phyloP scores from a whole-genome alignment of 2,329 filamentous ascomycete species.

The Neofusicoccum ribis region DNA sequence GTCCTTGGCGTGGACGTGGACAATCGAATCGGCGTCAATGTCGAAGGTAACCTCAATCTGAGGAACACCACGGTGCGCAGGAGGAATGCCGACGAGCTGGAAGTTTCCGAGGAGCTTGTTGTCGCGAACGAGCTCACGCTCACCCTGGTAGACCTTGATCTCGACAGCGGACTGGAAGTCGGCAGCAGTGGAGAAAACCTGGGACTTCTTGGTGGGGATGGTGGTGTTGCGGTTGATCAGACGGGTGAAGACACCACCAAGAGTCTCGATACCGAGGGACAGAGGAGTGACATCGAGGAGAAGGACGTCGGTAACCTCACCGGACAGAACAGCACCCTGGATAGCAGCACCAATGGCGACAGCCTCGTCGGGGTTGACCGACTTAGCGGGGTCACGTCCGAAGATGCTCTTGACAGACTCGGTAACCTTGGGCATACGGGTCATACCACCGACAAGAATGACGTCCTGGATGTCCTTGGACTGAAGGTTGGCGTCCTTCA shows the following conservation, averaged over 20 bases:
- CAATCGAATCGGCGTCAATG: conserved; percentile 96
- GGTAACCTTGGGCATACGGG: conserved; percentile 97
- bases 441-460: conserved; percentile 98
- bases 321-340: conserved; percentile 93
- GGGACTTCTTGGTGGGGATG: conserved; percentile 98
- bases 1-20: conserved; percentile 97
- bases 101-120: conserved; percentile 99
- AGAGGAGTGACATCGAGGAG: conserved; percentile 94
- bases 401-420: conserved; percentile 97
- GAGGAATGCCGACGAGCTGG: conserved; percentile 96
- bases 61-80: conserved; percentile 92
- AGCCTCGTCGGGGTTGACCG: conserved; percentile 97
- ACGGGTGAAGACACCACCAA: conserved; percentile 96
- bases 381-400: conserved; percentile 94
- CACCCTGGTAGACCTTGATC: conserved; percentile 99
- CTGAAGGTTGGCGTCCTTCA: conserved; percentile 90
- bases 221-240: conserved; percentile 99
- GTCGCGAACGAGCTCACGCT: conserved; percentile 97
- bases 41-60: conserved; percentile 98
- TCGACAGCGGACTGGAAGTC: conserved; percentile 98
- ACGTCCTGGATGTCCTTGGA: conserved; percentile 96
- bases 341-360: conserved; percentile 97
- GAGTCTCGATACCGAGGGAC: conserved; percentile 96
- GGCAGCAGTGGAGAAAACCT: conserved; percentile 95
- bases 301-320: conserved; percentile 94